phyloP scores from a whole-genome alignment of 768 basidiomycete species.

The Psilocybe tampanensis region DNA sequence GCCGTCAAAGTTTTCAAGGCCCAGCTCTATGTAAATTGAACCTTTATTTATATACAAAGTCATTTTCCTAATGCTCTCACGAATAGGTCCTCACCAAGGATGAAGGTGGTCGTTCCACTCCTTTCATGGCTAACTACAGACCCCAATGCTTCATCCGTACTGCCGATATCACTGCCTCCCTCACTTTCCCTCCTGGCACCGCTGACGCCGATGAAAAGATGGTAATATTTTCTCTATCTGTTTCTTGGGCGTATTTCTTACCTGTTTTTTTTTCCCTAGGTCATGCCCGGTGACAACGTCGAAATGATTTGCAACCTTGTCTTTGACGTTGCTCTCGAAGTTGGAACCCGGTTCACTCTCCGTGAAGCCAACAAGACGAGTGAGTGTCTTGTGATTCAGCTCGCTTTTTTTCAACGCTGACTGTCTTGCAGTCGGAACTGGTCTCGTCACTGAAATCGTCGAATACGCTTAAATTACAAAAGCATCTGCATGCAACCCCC shows the following conservation, averaged over 20 bases:
- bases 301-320: slow-evolving; percentile 86
- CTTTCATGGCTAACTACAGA: slow-evolving; percentile 92
- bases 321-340: slow-evolving; percentile 87
- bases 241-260: neutral
- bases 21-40: slow-evolving; percentile 73
- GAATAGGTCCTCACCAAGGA: slow-evolving; percentile 81
- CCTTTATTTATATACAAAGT: neutral
- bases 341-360: slow-evolving; percentile 92
- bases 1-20: slow-evolving; percentile 94
- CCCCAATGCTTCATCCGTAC: slow-evolving; percentile 97
- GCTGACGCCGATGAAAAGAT: slow-evolving; percentile 84
- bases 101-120: slow-evolving; percentile 87
- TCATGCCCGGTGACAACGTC: slow-evolving; percentile 98
- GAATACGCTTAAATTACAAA: slow-evolving; percentile 29
- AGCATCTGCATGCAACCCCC: slow-evolving; percentile 14
- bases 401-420: slow-evolving; percentile 4
- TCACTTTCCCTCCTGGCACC: slow-evolving; percentile 88
- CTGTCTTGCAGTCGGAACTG: slow-evolving; percentile 75
- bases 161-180: slow-evolving; percentile 83
- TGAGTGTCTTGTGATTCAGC: slow-evolving; percentile 39
- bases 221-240: slow-evolving; percentile 39
- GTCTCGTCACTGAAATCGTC: slow-evolving; percentile 87
- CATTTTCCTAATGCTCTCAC: neutral
- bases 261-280: slow-evolving; percentile 38
- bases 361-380: slow-evolving; percentile 94